Base-by-base conservation (phyloP, 768 basidiomycete species). In the Suillus spraguei region DNA sequence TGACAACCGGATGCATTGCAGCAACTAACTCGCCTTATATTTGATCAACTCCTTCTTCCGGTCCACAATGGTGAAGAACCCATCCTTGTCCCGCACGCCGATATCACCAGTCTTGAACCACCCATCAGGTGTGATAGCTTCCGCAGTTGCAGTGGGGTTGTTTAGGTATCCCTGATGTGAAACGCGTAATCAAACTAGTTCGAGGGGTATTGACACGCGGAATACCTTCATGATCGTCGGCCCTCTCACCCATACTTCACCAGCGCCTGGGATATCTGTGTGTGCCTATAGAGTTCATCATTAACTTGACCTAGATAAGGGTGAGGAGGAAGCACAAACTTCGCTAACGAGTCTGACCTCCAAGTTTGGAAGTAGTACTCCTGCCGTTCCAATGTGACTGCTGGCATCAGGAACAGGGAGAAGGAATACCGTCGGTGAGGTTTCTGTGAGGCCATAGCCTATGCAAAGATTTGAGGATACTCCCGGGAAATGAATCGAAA, bases 51-150 rank as follows among this genome's bases (percentile, higher is more conserved):
- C 91, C 65, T 92, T 92, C 54, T 82, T 80, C 39, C 92, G 78
- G 68, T 92, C 90, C 2, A 93, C 87, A 59, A 92, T 90, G 66
- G 81, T 84, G 71, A 87, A 92, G 70, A 81, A 91, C 0, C 93
- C 94, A 0, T 93, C 86, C 3, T 74, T 63, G 64, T 94, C 90
- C 14, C 85, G 76, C 20, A 82, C 72, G 2, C 84, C 90, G 58
- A 96, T 84, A 72, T 97, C 95, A 1, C 95, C 94, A 0, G 94
- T 95, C 81, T 90, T 93, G 79, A 94, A 88, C 92, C 92, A 97
- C 4, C 86, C 83, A 56, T 92, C 89, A 0, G 75, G 74, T 0
- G 89, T 91, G 66, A 96, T 88, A 7, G 87, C 76, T 16, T 86
- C 82, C 28, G 78, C 76, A 2, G 93, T 96, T 4, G 94, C 92